phyloP scores from a whole-genome alignment of 495 filamentous ascomycete species.

The Podospora tetraspora region DNA sequence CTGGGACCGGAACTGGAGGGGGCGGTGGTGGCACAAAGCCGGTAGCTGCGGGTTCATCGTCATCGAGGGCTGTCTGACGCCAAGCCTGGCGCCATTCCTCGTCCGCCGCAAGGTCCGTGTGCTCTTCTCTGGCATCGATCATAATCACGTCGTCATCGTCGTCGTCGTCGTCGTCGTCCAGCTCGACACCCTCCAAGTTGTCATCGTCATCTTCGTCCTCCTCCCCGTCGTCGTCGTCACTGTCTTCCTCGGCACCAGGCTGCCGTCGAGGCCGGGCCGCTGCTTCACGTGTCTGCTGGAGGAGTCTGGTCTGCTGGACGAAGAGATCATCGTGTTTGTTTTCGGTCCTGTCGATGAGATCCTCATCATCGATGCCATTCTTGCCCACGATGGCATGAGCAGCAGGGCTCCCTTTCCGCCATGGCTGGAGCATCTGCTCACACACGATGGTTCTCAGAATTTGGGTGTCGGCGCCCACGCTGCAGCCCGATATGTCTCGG shows the following conservation, averaged over 20 bases:
- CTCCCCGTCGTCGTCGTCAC: slow-evolving; percentile 71
- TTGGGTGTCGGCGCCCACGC: slow-evolving; percentile 70
- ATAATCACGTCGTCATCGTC: slow-evolving; percentile 51
- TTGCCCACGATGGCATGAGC: slow-evolving; percentile 77
- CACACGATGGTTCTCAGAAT: slow-evolving; percentile 78
- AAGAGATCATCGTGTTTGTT: slow-evolving; percentile 26
- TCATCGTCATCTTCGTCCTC: slow-evolving; percentile 40
- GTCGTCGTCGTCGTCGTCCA: slow-evolving; percentile 47
- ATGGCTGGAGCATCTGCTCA: slow-evolving; percentile 80
- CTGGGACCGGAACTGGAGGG: slow-evolving; percentile 39
- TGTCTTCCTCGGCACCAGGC: slow-evolving; percentile 49
- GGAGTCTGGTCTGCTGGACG: slow-evolving; percentile 27
- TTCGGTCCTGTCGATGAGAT: slow-evolving; percentile 39
- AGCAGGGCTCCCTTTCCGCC: slow-evolving; percentile 81
- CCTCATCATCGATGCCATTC: slow-evolving; percentile 87
- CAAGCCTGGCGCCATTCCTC: slow-evolving; percentile 40
- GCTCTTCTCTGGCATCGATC: slow-evolving; percentile 42
- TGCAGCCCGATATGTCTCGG: slow-evolving; percentile 84
- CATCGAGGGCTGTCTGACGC: slow-evolving; percentile 40
- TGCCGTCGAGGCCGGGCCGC: slow-evolving; percentile 40
- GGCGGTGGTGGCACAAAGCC: slow-evolving; percentile 62
- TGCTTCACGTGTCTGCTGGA: slow-evolving; percentile 36
- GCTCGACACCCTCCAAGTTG: slow-evolving; percentile 35
- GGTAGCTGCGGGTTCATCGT: slow-evolving; percentile 64
- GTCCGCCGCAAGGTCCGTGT: slow-evolving; percentile 57